phyloP scores from a whole-genome alignment of 2,329 filamentous ascomycete genomes.

The Nemania sp. region DNA sequence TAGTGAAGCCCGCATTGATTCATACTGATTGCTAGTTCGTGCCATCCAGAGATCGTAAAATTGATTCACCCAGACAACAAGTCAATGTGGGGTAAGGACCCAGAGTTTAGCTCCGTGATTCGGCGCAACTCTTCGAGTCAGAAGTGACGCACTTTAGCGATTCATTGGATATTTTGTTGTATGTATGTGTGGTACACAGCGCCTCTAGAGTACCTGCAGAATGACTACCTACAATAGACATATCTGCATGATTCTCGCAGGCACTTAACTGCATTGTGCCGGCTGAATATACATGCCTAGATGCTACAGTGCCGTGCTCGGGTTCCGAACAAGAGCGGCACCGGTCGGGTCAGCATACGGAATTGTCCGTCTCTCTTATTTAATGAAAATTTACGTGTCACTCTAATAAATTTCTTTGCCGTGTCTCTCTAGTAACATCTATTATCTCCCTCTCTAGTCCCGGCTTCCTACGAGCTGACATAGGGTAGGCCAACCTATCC shows the following conservation, averaged over 20 bases:
- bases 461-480: conserved; percentile 2
- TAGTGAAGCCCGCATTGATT: conserved; percentile 14
- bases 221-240: background rate
- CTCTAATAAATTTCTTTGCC: background rate
- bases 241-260: background rate
- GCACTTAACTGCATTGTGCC: conserved; percentile 10
- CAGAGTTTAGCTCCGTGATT: conserved; percentile 24
- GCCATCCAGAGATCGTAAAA: background rate
- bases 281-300: conserved; percentile 10
- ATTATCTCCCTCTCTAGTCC: background rate
- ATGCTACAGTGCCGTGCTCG: conserved; percentile 10
- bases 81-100: conserved; percentile 24
- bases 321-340: conserved; percentile 17
- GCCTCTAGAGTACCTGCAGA: conserved; percentile 12
- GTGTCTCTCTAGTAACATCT: background rate
- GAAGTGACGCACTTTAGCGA: conserved; percentile 21
- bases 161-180: conserved; percentile 23
- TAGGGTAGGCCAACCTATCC: background rate
- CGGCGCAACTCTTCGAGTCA: conserved; percentile 35
- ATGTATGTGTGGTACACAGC: conserved; percentile 8
- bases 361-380: conserved; percentile 4
- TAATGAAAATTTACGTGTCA: background rate
- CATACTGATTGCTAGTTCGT: conserved; percentile 18
- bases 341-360: conserved; percentile 16
- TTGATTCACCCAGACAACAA: conserved; percentile 17